Percentiles rank a stretch among this genome's conserved stretches.
Evolutionary conservation across 345 rosid genomes (phyloP).

Genomic region (Erysimum cheiranthoides): DNA sequence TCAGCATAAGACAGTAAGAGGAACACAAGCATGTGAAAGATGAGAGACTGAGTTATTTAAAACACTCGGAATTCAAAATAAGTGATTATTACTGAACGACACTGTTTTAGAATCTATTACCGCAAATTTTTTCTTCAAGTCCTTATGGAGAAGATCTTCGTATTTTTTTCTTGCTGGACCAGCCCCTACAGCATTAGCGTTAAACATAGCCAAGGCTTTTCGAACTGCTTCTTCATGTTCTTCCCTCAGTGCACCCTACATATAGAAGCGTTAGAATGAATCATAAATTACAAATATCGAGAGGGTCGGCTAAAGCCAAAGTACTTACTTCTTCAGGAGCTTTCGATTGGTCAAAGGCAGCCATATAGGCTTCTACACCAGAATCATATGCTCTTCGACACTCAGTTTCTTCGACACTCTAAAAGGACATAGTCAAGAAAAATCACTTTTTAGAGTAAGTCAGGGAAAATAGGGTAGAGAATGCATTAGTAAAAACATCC

Average conservation of each 20-base stretch:
- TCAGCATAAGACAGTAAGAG: slow-evolving; percentile 23
- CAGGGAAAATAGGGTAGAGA: not conserved
- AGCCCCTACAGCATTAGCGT: slow-evolving; percentile 81
- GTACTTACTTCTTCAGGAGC: slow-evolving; percentile 85
- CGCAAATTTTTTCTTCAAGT: slow-evolving; percentile 83
- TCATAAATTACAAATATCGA: slow-evolving; percentile 19
- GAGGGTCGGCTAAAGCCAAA: not conserved
- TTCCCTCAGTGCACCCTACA: slow-evolving; percentile 81
- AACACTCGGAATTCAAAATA: not conserved
- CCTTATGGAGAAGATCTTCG: slow-evolving; percentile 87
- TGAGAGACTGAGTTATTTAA: not conserved
- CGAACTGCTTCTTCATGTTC: slow-evolving; percentile 89
- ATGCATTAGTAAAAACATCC: slow-evolving; percentile 16
- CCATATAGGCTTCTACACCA: slow-evolving; percentile 74
- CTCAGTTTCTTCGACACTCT: slow-evolving; percentile 99
- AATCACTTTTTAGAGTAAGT: not conserved
- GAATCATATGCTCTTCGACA: slow-evolving; percentile 90
- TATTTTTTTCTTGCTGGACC: slow-evolving; percentile 80
- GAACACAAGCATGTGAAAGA: slow-evolving; percentile 6
- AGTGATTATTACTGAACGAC: slow-evolving; percentile 1
- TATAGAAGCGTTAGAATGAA: slow-evolving; percentile 45
- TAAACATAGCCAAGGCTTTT: slow-evolving; percentile 69
- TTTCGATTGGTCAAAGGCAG: slow-evolving; percentile 72
- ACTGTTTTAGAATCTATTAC: slow-evolving; percentile 45
- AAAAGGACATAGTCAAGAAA: slow-evolving; percentile 34